These are phyloP conservation scores for Amyloporia xantha DNA, from an alignment of 768 basidiomycete species.

Conservation along the genomic window DNA sequence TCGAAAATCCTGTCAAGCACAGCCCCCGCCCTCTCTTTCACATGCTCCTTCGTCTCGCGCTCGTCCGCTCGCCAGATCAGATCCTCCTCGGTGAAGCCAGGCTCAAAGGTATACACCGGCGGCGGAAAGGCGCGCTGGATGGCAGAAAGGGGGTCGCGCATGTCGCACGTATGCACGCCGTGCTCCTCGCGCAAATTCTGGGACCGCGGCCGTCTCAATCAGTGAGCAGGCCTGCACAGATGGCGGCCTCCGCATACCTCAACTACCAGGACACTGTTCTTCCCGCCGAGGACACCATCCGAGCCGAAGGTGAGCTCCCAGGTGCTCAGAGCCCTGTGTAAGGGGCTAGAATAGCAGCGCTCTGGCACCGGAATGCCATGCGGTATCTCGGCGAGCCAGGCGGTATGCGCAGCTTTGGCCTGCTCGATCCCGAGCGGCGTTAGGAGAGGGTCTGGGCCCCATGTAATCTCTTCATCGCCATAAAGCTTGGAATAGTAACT, in stretches of 20 bases:
- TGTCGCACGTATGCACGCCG: slow-evolving; percentile 68
- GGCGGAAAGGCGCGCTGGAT: slow-evolving; percentile 44
- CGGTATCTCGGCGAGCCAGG: slow-evolving; percentile 38
- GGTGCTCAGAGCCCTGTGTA: slow-evolving; percentile 4
- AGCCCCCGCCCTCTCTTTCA: slow-evolving; percentile 41
- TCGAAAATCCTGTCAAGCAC: slow-evolving; percentile 55
- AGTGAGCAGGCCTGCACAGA: slow-evolving; percentile 21
- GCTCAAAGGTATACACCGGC: slow-evolving; percentile 43
- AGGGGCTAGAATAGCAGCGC: slow-evolving; percentile 42
- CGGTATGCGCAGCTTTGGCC: slow-evolving; percentile 37
- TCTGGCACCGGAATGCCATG: slow-evolving; percentile 43
- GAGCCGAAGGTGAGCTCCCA: slow-evolving; percentile 2
- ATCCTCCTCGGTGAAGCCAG: slow-evolving; percentile 57
- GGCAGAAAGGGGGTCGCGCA: slow-evolving; percentile 42
- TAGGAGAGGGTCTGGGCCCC: slow-evolving; percentile 72
- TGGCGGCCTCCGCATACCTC: slow-evolving; percentile 23
- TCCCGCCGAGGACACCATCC: neutral
- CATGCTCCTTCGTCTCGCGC: slow-evolving; percentile 45
- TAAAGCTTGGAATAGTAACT: slow-evolving; percentile 61
- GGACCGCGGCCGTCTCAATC: no score
- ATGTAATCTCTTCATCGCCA: slow-evolving; percentile 57
- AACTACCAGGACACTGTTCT: neutral
- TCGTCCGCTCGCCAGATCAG: slow-evolving; percentile 48
- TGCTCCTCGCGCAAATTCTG: slow-evolving; percentile 65
- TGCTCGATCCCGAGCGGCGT: slow-evolving; percentile 53